Evolutionary conservation across 2,329 filamentous ascomycete species (phyloP).

Genomic region (Sphaerulina vaccinii): DNA sequence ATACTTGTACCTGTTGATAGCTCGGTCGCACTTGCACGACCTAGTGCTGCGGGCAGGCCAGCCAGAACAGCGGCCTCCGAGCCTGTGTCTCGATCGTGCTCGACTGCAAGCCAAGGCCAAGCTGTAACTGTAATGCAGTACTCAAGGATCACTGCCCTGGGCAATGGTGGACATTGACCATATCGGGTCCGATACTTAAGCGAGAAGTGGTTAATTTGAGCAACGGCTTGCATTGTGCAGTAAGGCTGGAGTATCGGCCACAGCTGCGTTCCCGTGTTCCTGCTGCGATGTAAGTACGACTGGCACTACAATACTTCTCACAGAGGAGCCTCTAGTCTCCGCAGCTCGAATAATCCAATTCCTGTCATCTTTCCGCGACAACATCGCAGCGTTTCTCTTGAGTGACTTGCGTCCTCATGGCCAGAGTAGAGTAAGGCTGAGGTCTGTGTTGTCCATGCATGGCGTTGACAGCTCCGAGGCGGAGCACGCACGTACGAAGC

Average conservation of each 20-base stretch:
- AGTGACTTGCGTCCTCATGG: background rate
- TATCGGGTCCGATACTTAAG: no score
- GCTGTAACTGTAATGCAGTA: background rate
- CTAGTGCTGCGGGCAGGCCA: background rate
- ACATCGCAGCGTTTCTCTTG: background rate
- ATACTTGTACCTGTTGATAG: background rate
- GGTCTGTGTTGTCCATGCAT: background rate
- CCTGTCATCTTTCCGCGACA: background rate
- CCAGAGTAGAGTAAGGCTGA: background rate
- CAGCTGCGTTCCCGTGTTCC: background rate
- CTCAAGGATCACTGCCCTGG: background rate
- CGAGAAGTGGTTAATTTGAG: background rate
- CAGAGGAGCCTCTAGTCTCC: background rate
- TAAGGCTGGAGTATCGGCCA: background rate
- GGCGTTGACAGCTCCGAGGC: background rate
- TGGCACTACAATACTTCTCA: background rate
- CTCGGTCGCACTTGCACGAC: background rate
- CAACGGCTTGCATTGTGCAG: background rate
- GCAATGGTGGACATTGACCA: no score
- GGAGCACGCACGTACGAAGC: background rate
- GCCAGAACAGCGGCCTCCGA: background rate
- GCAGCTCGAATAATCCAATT: background rate
- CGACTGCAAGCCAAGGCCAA: no score
- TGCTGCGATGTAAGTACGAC: background rate
- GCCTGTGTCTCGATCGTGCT: background rate